A percentile compares a stretch with the other conserved stretches of the same genome.
phyloP scores from a whole-genome alignment of 352 stramenopile species.

The Plasmopara viticola region DNA sequence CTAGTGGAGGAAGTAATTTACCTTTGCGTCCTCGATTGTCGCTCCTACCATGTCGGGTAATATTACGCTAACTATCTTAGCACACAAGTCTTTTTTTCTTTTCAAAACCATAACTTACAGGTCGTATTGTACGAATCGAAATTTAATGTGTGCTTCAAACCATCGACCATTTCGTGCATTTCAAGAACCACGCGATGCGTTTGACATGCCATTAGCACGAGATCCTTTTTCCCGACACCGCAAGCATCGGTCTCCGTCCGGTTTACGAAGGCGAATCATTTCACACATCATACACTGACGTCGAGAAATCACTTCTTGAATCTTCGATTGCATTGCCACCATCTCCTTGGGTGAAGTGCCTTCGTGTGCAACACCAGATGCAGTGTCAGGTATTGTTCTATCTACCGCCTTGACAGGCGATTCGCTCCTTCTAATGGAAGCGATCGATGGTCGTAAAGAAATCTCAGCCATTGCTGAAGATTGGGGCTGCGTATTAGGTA shows the following conservation, averaged over 20 bases:
- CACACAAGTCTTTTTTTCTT: neutral
- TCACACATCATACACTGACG: slow-evolving; percentile 36
- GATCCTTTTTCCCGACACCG: slow-evolving; percentile 26
- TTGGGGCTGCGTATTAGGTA: slow-evolving; percentile 2
- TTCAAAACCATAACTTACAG: neutral
- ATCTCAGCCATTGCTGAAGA: slow-evolving; percentile 8
- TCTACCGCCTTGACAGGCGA: neutral
- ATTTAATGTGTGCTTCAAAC: neutral
- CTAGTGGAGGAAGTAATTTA: neutral
- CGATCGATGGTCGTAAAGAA: neutral
- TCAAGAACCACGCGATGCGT: slow-evolving; percentile 9
- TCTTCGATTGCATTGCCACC: slow-evolving; percentile 1
- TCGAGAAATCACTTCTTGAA: slow-evolving; percentile 8
- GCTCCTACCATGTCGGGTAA: too few relatives aligned
- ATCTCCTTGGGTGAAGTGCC: slow-evolving; percentile 1
- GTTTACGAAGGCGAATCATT: slow-evolving; percentile 41
- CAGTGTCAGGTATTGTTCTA: neutral
- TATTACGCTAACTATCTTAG: too few relatives aligned
- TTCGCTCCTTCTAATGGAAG: neutral
- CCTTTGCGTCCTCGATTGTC: too few relatives aligned
- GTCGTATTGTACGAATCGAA: neutral
- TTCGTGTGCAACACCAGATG: slow-evolving; percentile 2
- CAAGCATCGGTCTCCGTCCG: slow-evolving; percentile 30
- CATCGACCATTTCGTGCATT: neutral
- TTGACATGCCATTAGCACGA: slow-evolving; percentile 2